phyloP scores from a whole-genome alignment of 768 basidiomycete species.

The Mycena vulgaris region DNA sequence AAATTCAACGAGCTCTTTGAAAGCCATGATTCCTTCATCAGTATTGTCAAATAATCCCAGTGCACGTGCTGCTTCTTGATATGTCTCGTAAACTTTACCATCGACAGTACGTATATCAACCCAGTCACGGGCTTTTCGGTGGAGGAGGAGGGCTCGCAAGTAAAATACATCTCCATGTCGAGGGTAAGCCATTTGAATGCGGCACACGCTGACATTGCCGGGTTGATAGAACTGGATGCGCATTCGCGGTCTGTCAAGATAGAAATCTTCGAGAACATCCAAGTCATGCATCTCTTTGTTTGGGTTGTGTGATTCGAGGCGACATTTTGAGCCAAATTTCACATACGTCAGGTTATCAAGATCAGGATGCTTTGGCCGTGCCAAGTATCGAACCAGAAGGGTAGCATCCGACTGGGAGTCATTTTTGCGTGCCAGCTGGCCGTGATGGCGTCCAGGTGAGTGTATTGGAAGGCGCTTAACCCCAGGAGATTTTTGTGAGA shows the following conservation, averaged over 20 bases:
- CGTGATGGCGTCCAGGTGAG: too few species aligned
- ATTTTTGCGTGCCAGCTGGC: too few species aligned
- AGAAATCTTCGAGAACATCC: too few species aligned
- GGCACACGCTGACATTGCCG: background rate
- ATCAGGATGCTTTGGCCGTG: too few species aligned
- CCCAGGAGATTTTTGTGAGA: too few species aligned
- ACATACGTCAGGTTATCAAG: too few species aligned
- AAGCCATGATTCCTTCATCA: background rate
- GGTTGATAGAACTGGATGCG: background rate
- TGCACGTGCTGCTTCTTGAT: constrained; percentile 4
- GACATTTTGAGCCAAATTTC: too few species aligned
- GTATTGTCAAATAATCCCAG: background rate
- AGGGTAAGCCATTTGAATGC: constrained; percentile 12
- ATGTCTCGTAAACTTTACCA: background rate
- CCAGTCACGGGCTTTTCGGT: background rate
- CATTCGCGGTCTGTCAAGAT: background rate
- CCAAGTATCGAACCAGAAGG: too few species aligned
- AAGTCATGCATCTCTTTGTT: too few species aligned
- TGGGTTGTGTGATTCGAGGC: too few species aligned
- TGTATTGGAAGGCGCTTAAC: too few species aligned
- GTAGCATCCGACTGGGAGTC: too few species aligned
- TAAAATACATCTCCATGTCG: constrained; percentile 2
- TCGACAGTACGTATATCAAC: background rate
- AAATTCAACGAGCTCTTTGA: background rate
- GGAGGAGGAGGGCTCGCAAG: background rate